Base-by-base conservation (phyloP, 2,329 filamentous ascomycete species). In the Iodosphaeria phyllophila region DNA sequence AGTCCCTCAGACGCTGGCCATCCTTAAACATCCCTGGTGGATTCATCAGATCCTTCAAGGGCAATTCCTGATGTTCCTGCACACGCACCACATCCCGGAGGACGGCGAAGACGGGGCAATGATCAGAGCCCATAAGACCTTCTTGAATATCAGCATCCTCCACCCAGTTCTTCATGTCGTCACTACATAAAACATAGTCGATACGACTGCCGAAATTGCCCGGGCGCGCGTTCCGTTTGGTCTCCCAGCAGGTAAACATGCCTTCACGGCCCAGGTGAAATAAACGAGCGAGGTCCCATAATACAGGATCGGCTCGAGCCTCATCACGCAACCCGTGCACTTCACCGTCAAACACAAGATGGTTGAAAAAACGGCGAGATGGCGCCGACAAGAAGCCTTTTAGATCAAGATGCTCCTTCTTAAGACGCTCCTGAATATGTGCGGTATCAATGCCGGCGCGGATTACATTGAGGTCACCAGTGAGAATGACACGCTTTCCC, bases 161-260 rank as follows among this genome's bases (percentile, higher is more conserved):
- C 39, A 92, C 77, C 82, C 84, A 93, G 25, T 64, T 54, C 39
- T 73, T 77, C 56, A 92, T 77, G 18, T 66, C 64, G 20, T 74
- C 58, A 34, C 72, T 89, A 44, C 82, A 92, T 4, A 95, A 60
- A 11, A 98, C 65, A 48, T 92, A 95, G 48, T 98, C 89, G 37
- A 95, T 95, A 18, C 89, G 69, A 27, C 79, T 76, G 5, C 89
- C 89, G 47, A 76, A 91, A 44, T 95, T 95, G 3, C 79, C 83
- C 3, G 86, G 86, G n/a, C 89, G 64, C n/a, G 80, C 79, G 47
- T 95, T 95, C 42, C 83, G 77, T 45, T 78, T 84, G 25, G 80
- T 84, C 34, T 95, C 83, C 86, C 86, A 95, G 46, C 86, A 92
- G 0, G 89, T 95, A 46, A 82, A 95, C 89, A 98, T 95, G 31